These are phyloP conservation scores for Capsella bursapastoris DNA, from an alignment of 345 rosid species.

Conservation along the genomic window DNA sequence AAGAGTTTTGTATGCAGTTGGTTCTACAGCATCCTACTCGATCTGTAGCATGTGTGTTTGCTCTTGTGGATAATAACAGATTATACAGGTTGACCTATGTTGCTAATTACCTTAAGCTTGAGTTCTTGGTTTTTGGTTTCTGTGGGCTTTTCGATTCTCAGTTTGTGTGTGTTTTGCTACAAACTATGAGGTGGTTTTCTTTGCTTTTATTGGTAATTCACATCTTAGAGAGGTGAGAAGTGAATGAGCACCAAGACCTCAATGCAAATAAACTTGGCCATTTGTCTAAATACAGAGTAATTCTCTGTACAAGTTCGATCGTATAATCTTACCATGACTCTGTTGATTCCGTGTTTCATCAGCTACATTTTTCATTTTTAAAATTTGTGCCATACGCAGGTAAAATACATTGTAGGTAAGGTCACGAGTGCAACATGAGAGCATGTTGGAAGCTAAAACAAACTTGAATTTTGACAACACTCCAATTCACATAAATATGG, in stretches of 20 bases:
- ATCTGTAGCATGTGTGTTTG: slow-evolving; percentile 6
- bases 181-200: background rate
- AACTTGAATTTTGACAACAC: background rate
- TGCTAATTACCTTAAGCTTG: background rate
- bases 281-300: slow-evolving; percentile 1
- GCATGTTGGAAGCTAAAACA: background rate
- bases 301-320: background rate
- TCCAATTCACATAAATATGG: background rate
- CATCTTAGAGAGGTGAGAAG: background rate
- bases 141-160: background rate
- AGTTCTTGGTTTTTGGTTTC: background rate
- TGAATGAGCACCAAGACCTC: background rate
- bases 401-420: background rate
- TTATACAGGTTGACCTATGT: background rate
- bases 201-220: background rate
- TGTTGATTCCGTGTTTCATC: background rate
- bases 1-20: background rate
- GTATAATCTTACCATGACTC: background rate
- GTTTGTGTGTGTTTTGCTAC: background rate
- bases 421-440: background rate
- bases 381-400: background rate
- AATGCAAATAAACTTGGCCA: background rate
- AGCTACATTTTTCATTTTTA: background rate
- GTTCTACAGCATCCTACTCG: background rate
- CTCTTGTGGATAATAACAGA: slow-evolving; percentile 11